Conservation (phyloP, 2,329 filamentous ascomycete genomes). For the Parafenestella ontariensis region DNA sequence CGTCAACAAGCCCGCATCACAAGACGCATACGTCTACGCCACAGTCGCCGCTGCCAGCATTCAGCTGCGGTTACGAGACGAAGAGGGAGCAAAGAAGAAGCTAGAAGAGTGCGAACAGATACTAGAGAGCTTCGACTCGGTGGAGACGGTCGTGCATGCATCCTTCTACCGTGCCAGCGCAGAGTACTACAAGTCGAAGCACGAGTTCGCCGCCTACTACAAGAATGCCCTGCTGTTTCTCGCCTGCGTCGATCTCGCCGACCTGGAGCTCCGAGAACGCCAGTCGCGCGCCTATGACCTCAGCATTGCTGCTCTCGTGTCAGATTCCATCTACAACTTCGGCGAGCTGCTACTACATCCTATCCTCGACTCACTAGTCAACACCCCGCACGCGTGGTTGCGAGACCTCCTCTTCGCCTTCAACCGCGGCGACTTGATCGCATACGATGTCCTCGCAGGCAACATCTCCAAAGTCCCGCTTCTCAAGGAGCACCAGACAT, state of each 20-base stretch:
- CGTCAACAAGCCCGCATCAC: slow-evolving; percentile 89
- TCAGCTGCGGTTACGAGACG: slow-evolving; percentile 79
- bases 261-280: slow-evolving; percentile 76
- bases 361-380: slow-evolving; percentile 83
- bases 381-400: slow-evolving; percentile 82
- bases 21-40: slow-evolving; percentile 95
- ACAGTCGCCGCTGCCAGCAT: slow-evolving; percentile 88
- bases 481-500: slow-evolving; percentile 78
- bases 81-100: slow-evolving; percentile 84
- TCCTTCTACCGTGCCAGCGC: slow-evolving; percentile 96
- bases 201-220: slow-evolving; percentile 96
- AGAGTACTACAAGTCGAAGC: slow-evolving; percentile 89
- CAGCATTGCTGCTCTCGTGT: slow-evolving; percentile 88
- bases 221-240: slow-evolving; percentile 97
- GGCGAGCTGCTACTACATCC: slow-evolving; percentile 98
- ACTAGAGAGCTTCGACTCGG: slow-evolving; percentile 89
- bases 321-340: slow-evolving; percentile 98
- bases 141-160: slow-evolving; percentile 94
- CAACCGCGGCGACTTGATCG: slow-evolving; percentile 90
- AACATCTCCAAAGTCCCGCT: slow-evolving; percentile 83
- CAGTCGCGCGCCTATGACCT: slow-evolving; percentile 89
- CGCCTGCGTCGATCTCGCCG: slow-evolving; percentile 86
- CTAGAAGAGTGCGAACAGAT: slow-evolving; percentile 87
- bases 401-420: slow-evolving; percentile 96
- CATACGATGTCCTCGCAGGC: slow-evolving; percentile 82